Conservation (phyloP, 108 stramenopile species). For the Ochromonas danica region DNA sequence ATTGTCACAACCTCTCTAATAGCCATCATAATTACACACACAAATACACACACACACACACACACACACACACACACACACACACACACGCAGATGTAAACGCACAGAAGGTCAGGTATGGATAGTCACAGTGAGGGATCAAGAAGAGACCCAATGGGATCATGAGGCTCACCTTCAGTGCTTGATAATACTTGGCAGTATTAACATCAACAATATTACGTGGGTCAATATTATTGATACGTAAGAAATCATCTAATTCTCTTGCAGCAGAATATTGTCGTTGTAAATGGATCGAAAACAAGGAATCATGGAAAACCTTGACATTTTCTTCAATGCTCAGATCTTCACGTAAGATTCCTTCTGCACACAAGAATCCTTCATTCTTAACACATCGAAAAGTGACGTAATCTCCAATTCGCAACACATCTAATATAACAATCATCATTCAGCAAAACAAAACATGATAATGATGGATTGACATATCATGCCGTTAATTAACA, state of each 20-base stretch:
- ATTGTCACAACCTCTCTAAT: slow-evolving; percentile 35
- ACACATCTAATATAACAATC: too few species aligned
- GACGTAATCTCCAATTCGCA: slow-evolving; percentile 43
- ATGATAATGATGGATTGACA: too few species aligned
- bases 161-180: slow-evolving; percentile 28
- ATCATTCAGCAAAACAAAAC: too few species aligned
- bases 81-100: too few species aligned
- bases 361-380: slow-evolving; percentile 9
- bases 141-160: too few species aligned
- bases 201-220: not conserved
- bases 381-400: not conserved
- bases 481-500: too few species aligned
- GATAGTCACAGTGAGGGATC: too few species aligned
- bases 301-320: slow-evolving; percentile 9
- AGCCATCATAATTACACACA: not conserved
- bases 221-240: not conserved
- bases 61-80: too few species aligned
- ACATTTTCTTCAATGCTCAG: not conserved
- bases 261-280: slow-evolving; percentile 42
- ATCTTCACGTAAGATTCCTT: slow-evolving; percentile 39
- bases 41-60: too few species aligned
- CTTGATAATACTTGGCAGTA: slow-evolving; percentile 8
- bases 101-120: too few species aligned
- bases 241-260: slow-evolving; percentile 36
- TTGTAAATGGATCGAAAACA: slow-evolving; percentile 40